Evolutionary conservation across 345 rosid genomes (phyloP).

Genomic region (Salix udensis): DNA sequence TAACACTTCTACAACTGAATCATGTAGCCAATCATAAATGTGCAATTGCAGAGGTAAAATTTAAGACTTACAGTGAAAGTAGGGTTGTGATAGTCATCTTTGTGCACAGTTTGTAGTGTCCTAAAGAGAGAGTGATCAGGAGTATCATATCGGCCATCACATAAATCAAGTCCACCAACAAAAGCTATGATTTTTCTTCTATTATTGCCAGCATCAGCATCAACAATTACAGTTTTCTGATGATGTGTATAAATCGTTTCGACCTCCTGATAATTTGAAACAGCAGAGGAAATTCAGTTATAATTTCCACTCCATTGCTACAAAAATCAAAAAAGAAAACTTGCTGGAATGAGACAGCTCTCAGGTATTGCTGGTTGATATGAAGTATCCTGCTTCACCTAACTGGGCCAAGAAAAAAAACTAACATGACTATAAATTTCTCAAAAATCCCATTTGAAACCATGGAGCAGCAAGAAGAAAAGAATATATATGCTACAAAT

Average conservation of each 20-base stretch:
- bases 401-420: not conserved
- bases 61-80: conserved; percentile 60
- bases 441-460: not conserved
- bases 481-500: not conserved
- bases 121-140: conserved; percentile 79
- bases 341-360: not conserved
- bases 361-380: not conserved
- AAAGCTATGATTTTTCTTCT: conserved; percentile 85
- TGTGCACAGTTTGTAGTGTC: conserved; percentile 66
- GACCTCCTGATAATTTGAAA: conserved; percentile 57
- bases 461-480: not conserved
- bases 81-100: conserved; percentile 91
- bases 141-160: conserved; percentile 88
- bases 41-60: conserved; percentile 10
- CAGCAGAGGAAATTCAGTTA: not conserved
- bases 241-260: conserved; percentile 94
- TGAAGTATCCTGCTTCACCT: not conserved
- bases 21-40: not conserved
- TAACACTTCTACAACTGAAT: not conserved
- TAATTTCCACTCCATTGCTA: not conserved
- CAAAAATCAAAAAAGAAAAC: not conserved
- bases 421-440: not conserved
- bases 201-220: conserved; percentile 76
- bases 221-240: conserved; percentile 87
- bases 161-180: conserved; percentile 93